Percentiles rank a stretch among this genome's conserved stretches.
phyloP scores from a whole-genome alignment of 202 grass and related monocot species.

The Miscanthus sacchariflorus region DNA sequence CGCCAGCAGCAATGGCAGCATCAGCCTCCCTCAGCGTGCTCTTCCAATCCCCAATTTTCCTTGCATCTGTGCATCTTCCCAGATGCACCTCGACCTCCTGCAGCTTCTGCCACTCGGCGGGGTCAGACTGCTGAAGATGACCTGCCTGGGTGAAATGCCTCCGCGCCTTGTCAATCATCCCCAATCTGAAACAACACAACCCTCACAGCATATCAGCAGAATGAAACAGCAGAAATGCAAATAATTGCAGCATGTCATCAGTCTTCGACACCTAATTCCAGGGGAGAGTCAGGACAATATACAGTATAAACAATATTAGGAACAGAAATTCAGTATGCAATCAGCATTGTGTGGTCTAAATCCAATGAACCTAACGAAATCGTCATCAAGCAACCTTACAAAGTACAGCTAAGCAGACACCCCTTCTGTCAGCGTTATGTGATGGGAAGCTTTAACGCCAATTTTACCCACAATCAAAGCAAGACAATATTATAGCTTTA shows the following conservation, averaged over 20 bases:
- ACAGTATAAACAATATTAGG: slow-evolving; percentile 32
- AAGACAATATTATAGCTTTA: slow-evolving; percentile 44
- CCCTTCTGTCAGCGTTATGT: slow-evolving; percentile 47
- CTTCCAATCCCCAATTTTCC: slow-evolving; percentile 95
- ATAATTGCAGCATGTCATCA: slow-evolving; percentile 1
- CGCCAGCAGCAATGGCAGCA: slow-evolving; percentile 79
- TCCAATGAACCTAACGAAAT: slow-evolving; percentile 42
- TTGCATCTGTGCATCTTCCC: slow-evolving; percentile 65
- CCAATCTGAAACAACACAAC: slow-evolving; percentile 63
- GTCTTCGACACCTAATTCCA: slow-evolving; percentile 23
- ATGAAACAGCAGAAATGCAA: slow-evolving; percentile 37
- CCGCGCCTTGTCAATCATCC: slow-evolving; percentile 70
- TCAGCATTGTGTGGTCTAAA: slow-evolving; percentile 54
- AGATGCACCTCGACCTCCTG: slow-evolving; percentile 83
- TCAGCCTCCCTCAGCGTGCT: slow-evolving; percentile 87
- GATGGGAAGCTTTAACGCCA: slow-evolving; percentile 50
- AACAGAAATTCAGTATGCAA: slow-evolving; percentile 24
- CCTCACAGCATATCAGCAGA: slow-evolving; percentile 25
- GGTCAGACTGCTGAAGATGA: slow-evolving; percentile 66
- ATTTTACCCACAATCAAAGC: slow-evolving; percentile 45
- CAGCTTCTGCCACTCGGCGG: slow-evolving; percentile 70
- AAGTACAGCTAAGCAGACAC: slow-evolving; percentile 61
- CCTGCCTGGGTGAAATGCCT: slow-evolving; percentile 69
- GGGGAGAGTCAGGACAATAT: neutral
- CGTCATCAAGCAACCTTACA: slow-evolving; percentile 53